Base-by-base conservation (phyloP, 164 flowering plant genomes). In the Echeveria elegans region DNA sequence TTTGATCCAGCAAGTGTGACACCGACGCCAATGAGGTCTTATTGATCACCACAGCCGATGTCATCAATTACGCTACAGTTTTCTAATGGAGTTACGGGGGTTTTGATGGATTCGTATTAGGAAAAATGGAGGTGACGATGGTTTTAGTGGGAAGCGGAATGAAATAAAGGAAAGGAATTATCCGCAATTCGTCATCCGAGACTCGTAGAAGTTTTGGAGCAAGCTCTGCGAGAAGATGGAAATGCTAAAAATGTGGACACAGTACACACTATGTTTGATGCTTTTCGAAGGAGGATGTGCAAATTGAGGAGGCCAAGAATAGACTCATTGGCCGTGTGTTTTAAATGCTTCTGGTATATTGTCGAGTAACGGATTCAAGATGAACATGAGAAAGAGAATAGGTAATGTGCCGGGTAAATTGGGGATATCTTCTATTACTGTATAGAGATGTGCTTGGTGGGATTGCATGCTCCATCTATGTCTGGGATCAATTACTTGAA, bases 371-470 rank as follows among this genome's bases (percentile, higher is more conserved):
- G 80, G 79, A 29, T 64, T 79, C 5, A 69, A 83, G 15, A 75
- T 87, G 18, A 85, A 85, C 58, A 63, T 15, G 24, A 74, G 40
- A 50, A 85, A 78, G 76, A 82, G 85, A 70, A 72, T 82, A 52
- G 89, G 89, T 5, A 29, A 28, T 58, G 82, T 82, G 2, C 87
- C 89, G 26, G 89, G 89, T 9, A 83, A 52, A 56, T 85, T 37
- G 86, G 89, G n/a, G 87, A 82, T 66, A 83, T 85, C 47, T 85
- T 82, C 83, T 83, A 77, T 66, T 85, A 79, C 64, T 62, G 87
- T 64, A 72, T 85, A 72, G 89, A 85, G 62, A 52, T 82, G 72
- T 85, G 89, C 66, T 41, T 83, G 73, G 79, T 81, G 31, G 89
- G 89, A 2, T 34, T 85, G 63, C 87, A 85, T 76, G 66, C 85